A percentile compares a stretch with the other conserved stretches of the same genome.
Conservation (phyloP, 306 rosid genomes). For the Quercus bicolor region DNA sequence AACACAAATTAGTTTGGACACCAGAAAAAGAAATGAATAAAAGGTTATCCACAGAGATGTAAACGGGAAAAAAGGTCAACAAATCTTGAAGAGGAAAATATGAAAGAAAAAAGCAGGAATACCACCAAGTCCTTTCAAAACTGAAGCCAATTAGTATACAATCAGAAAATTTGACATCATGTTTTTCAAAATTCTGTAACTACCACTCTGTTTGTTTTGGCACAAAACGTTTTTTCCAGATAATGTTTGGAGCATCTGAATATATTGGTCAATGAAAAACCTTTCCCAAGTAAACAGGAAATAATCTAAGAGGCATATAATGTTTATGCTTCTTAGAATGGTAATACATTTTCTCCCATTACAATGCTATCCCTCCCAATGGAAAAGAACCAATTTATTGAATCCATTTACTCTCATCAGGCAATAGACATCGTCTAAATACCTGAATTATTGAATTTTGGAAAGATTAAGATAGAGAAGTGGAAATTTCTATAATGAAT, state of each 20-base stretch:
- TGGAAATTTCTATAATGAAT: background rate
- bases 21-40: background rate
- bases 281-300: too few relatives aligned
- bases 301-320: too few relatives aligned
- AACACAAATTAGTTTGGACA: conserved; percentile 28
- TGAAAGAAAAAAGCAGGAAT: background rate
- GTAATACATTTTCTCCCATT: too few relatives aligned
- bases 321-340: too few relatives aligned
- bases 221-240: too few relatives aligned
- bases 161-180: background rate
- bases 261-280: too few relatives aligned
- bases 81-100: background rate
- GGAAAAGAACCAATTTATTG: too few relatives aligned
- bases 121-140: background rate
- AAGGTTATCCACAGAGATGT: conserved; percentile 1
- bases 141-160: background rate
- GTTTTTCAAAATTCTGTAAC: background rate
- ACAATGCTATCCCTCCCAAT: too few relatives aligned
- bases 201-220: background rate
- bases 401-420: background rate
- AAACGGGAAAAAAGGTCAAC: background rate
- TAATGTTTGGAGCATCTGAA: too few relatives aligned
- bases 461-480: background rate
- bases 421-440: background rate
- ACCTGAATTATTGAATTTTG: background rate